Base-by-base conservation (phyloP, 2,329 filamentous ascomycete genomes). In the Gliomastix tumulicola region DNA sequence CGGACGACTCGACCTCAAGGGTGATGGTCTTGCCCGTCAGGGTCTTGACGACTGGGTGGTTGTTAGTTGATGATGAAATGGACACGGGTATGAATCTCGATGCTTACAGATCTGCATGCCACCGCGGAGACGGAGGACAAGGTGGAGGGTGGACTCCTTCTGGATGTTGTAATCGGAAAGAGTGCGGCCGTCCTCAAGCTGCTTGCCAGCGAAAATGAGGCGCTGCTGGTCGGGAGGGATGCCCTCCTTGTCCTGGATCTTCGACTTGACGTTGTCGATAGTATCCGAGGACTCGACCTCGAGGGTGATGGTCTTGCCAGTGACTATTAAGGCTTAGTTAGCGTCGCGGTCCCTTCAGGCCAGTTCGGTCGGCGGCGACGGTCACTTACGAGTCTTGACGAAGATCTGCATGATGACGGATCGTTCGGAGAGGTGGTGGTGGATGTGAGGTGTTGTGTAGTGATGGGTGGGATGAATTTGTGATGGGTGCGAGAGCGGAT, bases 191-290 rank as follows among this genome's bases (percentile, higher is more conserved):
- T 97, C 90, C 63, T 97, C 90, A 5, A 96, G 79, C 62, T 97
- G 90, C 76, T 97, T 97, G 43, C 90, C 90, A 31, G 89, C 89
- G 50, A 96, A 96, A 61, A 96, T 96, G 49, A 96, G 65, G 51
- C 89, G 90, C 71, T 96, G 89, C 66, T 97, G 89, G 57, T 96
- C 89, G 10, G 89, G 89, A 32, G 89, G 90, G 39, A 97, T 96
- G 30, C 90, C 90, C 68, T 97, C 90, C 79, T 97, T 96, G 57
- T 97, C 90, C 66, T 97, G 90, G 35, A 96, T 97, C 79, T 96
- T 97, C 34, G 76, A 81, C 82, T 97, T 96, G 22, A 96, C 90
- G 45, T 96, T 95, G 72, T 95, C 89, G 65, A 95, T 95, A 34
- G 89, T 95, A 56, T 95, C 89, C 3, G 79, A 86, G 0, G 84